Evolutionary conservation across 2,329 filamentous ascomycete species (phyloP).

Genomic region (Tolypocladium paradoxum): DNA sequence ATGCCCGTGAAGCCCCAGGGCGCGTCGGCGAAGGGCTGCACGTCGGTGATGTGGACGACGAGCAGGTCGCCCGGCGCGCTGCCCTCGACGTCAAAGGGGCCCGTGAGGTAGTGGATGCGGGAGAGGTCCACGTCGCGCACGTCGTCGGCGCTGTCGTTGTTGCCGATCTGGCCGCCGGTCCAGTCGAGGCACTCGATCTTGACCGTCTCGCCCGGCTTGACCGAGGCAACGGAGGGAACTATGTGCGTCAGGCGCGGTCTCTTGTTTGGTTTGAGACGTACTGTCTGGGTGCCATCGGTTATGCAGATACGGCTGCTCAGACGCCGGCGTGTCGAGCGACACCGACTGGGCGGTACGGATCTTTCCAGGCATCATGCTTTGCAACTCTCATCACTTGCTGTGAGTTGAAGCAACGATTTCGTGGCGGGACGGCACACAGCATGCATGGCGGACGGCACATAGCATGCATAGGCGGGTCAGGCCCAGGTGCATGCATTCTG

Average conservation of each 20-base stretch:
- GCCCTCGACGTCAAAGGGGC: conserved; percentile 77
- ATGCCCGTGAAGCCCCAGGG: conserved; percentile 88
- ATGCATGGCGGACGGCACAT: no score
- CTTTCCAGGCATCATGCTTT: conserved; percentile 20
- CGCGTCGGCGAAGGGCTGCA: conserved; percentile 75
- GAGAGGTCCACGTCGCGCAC: conserved; percentile 76
- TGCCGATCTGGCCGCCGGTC: conserved; percentile 74
- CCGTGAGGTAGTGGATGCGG: conserved; percentile 76
- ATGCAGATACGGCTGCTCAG: conserved; percentile 59
- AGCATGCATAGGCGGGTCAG: no score
- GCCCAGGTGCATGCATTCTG: no score
- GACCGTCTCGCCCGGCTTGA: conserved; percentile 76
- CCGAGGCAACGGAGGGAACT: conserved; percentile 65
- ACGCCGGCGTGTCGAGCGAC: conserved; percentile 54
- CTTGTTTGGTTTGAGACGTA: conserved; percentile 24
- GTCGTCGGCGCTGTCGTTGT: conserved; percentile 86
- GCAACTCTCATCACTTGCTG: no score
- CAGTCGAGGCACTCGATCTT: conserved; percentile 92
- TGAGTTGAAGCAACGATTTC: no score
- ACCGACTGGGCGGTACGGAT: conserved; percentile 50
- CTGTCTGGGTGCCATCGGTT: conserved; percentile 92
- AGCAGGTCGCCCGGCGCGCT: conserved; percentile 79
- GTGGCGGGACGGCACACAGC: no score
- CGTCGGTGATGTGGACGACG: conserved; percentile 83
- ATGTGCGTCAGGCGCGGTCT: neutral